Evolutionary conservation across 371 early-diverging fungal genomes (phyloP), one percentile per base, ranked within the genome.

Genomic region (Mortierella sp.): DNA sequence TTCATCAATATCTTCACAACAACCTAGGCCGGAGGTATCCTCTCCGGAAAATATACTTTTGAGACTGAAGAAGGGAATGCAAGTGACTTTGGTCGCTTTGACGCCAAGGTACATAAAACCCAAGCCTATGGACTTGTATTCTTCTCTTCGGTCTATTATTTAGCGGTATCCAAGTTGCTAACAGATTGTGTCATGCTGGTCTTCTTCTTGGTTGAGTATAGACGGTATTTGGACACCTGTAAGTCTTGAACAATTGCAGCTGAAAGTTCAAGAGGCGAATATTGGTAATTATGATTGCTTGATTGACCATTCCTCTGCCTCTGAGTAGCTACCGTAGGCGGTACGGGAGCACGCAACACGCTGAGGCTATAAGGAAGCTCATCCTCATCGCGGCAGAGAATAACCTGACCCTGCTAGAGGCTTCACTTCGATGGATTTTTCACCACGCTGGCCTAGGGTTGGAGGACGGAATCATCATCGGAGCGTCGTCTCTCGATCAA

Each of bases 401-500:
- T 48, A 64, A 74, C 19, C 52, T 89, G 18, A 80, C 81, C 4
- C 48, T 84, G 30, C 69, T 82, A n/a, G 86, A 86, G 52, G 83
- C 84, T 25, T 86, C 89, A 0, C 72, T 87, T 45, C 82, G 90
- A 16, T 91, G 92, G 92, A 74, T 89, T 64, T 71, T 80, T 1
- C 85, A 88, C 64, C 92, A 91, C 74, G 86, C 89, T 12, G 81
- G 82, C 61, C 66, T 91, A 18, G 76, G 84, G 62, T 70, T 63
- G 0, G 60, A 59, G 7, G 53, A 72, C n/a, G 86, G 86, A 11
- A 84, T 89, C 28, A 86, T 91, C 51, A 85, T 90, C 60, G 91
- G 91, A 2, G 89, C 79, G 12, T 85, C 87, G 0, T 84, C 84
- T 1, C 48, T 85, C 6, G 79, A 75, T 9, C 89, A 91, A 26